Percentiles rank a stretch among this genome's conserved stretches.
These are phyloP conservation scores for Clarireedia monteithiana DNA, from an alignment of 2,329 filamentous ascomycete genomes.

Conservation along the genomic window DNA sequence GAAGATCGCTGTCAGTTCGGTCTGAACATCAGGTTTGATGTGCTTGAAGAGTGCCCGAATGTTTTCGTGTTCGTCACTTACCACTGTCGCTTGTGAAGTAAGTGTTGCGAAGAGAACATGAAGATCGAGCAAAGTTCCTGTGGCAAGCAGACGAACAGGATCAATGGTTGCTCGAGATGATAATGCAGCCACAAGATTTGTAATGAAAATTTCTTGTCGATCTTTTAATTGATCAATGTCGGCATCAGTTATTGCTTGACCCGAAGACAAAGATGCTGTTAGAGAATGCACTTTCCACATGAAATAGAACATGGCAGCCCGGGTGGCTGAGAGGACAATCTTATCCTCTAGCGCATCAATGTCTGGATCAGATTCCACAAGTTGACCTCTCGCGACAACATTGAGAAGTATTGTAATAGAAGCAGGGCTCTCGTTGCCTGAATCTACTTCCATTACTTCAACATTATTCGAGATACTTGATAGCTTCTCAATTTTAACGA, in stretches of 20 bases:
- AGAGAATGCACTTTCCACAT: slow-evolving; percentile 79
- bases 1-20: slow-evolving; percentile 68
- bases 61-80: slow-evolving; percentile 42
- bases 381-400: slow-evolving; percentile 66
- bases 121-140: slow-evolving; percentile 72
- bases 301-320: slow-evolving; percentile 78
- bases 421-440: slow-evolving; percentile 37
- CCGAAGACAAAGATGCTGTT: slow-evolving; percentile 42
- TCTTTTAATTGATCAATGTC: slow-evolving; percentile 54
- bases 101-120: slow-evolving; percentile 73
- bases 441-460: slow-evolving; percentile 60
- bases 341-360: slow-evolving; percentile 73
- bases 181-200: slow-evolving; percentile 59
- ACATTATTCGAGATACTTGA: slow-evolving; percentile 72
- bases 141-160: slow-evolving; percentile 66
- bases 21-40: slow-evolving; percentile 54
- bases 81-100: slow-evolving; percentile 37
- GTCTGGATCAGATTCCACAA: slow-evolving; percentile 56
- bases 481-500: slow-evolving; percentile 75
- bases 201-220: slow-evolving; percentile 49
- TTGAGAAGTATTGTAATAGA: slow-evolving; percentile 64
- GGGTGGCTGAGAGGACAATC: slow-evolving; percentile 67
- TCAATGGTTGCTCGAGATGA: slow-evolving; percentile 65
- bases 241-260: slow-evolving; percentile 47
- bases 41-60: slow-evolving; percentile 60